Evolutionary conservation across 768 basidiomycete species (phyloP).

Genomic region (Boletellus ananiceps): DNA sequence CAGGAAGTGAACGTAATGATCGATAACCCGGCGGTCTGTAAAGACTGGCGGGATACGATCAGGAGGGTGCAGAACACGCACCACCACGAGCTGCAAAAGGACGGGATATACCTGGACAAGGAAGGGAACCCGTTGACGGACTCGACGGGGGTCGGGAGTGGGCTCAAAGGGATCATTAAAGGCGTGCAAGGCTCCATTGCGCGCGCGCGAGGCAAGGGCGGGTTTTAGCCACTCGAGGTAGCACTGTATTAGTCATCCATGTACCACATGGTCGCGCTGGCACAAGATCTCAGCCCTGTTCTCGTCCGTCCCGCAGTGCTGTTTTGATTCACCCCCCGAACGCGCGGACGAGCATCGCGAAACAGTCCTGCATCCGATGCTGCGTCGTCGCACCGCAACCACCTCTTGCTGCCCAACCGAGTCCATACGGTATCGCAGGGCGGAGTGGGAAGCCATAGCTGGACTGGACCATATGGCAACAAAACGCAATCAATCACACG

Average conservation of each 20-base stretch:
- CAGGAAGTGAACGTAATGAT: constrained; percentile 67
- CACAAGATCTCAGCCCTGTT: too few species aligned
- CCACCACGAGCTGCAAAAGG: constrained; percentile 41
- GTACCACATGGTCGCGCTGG: too few species aligned
- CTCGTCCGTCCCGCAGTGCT: too few species aligned
- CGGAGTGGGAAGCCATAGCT: constrained; percentile 35
- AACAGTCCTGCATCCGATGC: background rate
- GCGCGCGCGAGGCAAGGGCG: constrained; percentile 40
- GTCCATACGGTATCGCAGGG: constrained; percentile 13
- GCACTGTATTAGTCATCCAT: constrained; percentile 11
- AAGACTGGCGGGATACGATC: constrained; percentile 54
- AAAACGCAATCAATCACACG: constrained; percentile 20
- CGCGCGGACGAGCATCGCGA: background rate
- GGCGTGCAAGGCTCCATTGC: constrained; percentile 41
- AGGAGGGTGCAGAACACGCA: constrained; percentile 53
- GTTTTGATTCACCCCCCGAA: too few species aligned
- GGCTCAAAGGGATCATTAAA: constrained; percentile 37
- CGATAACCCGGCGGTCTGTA: constrained; percentile 48
- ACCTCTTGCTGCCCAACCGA: constrained; percentile 1
- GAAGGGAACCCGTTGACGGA: constrained; percentile 39
- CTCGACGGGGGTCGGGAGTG: constrained; percentile 36
- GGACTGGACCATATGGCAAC: constrained; percentile 25
- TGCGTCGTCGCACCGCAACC: background rate
- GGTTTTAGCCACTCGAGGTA: constrained; percentile 23
- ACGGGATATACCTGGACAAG: constrained; percentile 55